Percentiles rank a stretch among this genome's conserved stretches.
These are phyloP conservation scores for Myochromella boudieri DNA, from an alignment of 768 basidiomycete genomes.

Conservation along the genomic window DNA sequence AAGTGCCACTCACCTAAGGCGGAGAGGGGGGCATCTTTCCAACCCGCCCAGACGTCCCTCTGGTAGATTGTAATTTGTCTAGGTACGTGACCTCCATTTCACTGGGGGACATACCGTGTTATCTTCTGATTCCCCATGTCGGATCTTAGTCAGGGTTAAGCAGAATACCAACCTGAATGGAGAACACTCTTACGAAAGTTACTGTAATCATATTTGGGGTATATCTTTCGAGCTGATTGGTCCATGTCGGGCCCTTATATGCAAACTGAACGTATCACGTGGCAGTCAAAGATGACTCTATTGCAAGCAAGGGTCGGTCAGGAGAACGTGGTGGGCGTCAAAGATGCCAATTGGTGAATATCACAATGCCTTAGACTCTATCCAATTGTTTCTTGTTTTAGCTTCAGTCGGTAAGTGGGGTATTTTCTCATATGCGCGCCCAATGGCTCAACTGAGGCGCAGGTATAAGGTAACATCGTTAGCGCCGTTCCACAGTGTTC, in stretches of 20 bases:
- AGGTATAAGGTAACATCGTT: too few species aligned
- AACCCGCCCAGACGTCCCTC: constrained; percentile 68
- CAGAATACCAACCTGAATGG: not conserved
- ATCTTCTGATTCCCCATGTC: constrained; percentile 72
- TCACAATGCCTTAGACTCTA: too few species aligned
- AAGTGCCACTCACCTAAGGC: constrained; percentile 49
- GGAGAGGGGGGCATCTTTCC: constrained; percentile 74
- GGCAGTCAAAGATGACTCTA: too few species aligned
- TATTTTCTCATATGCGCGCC: too few species aligned
- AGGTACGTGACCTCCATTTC: not conserved
- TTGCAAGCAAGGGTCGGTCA: too few species aligned
- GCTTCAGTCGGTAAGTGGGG: too few species aligned
- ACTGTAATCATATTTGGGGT: constrained; percentile 22
- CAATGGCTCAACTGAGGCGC: too few species aligned
- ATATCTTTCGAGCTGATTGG: not conserved
- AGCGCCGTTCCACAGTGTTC: too few species aligned
- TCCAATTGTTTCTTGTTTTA: too few species aligned
- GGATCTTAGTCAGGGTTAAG: constrained; percentile 38
- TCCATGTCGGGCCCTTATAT: not conserved
- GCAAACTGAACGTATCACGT: not conserved
- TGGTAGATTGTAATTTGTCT: constrained; percentile 13
- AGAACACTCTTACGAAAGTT: constrained; percentile 19
- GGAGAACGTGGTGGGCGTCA: too few species aligned
- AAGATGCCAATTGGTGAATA: too few species aligned
- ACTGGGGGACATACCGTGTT: constrained; percentile 46